Conservation (phyloP, 805 yeast genomes). For the Lipomyces anomalus region DNA sequence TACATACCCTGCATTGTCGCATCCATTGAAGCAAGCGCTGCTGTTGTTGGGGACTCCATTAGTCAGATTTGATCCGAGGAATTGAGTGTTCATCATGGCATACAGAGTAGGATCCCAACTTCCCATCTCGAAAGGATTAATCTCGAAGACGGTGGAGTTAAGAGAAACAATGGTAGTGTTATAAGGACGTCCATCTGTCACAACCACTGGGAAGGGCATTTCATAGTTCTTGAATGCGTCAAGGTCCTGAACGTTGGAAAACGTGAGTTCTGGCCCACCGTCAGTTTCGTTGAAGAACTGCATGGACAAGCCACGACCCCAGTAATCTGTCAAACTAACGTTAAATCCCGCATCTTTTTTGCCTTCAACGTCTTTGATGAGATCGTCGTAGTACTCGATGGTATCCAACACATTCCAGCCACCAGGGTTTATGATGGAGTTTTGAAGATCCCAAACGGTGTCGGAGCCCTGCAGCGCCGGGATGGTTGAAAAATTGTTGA, state of each 20-base stretch:
- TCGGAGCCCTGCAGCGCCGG: conserved; percentile 44
- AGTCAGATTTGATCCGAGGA: conserved; percentile 59
- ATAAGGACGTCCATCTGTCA: conserved; percentile 41
- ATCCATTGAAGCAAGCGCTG: conserved; percentile 56
- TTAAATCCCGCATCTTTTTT: conserved; percentile 62
- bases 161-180: conserved; percentile 48
- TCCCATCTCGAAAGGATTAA: conserved; percentile 66
- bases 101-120: conserved; percentile 78
- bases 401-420: conserved; percentile 50
- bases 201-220: conserved; percentile 70
- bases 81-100: conserved; percentile 60
- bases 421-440: conserved; percentile 51
- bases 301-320: conserved; percentile 72
- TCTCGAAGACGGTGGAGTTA: conserved; percentile 58
- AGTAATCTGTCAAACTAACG: conserved; percentile 65
- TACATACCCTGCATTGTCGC: conserved; percentile 84
- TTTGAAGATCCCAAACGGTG: conserved; percentile 58
- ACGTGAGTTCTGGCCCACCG: conserved; percentile 60
- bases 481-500: conserved; percentile 64
- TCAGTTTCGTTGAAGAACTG: conserved; percentile 60
- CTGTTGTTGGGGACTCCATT: conserved; percentile 50
- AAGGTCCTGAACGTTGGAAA: conserved; percentile 52
- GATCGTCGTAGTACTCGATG: conserved; percentile 39
- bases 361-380: conserved; percentile 41
- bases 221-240: conserved; percentile 54